phyloP scores from a whole-genome alignment of 176 grass and related monocot genomes.

The Lolium multiflorum region DNA sequence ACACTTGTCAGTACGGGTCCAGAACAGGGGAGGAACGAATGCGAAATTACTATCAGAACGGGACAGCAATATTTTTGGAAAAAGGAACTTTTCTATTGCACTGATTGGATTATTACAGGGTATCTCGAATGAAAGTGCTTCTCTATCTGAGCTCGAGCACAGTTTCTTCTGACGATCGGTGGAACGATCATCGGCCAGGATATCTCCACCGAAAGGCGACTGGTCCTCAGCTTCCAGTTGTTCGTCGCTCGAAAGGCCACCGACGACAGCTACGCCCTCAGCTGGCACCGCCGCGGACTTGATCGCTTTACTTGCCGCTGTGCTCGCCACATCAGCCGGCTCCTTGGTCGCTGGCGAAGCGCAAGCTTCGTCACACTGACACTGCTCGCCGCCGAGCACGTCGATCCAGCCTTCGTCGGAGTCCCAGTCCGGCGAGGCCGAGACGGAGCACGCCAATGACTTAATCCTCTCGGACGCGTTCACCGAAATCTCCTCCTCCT shows the following conservation, averaged over 20 bases:
- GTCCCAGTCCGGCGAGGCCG: slow-evolving; percentile 41
- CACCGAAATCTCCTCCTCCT: not conserved
- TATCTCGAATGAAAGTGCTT: not conserved
- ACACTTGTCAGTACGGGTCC: not conserved
- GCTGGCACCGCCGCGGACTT: slow-evolving; percentile 11
- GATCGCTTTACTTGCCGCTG: slow-evolving; percentile 27
- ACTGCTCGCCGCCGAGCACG: slow-evolving; percentile 21
- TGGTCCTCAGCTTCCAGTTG: slow-evolving; percentile 9
- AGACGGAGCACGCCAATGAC: slow-evolving; percentile 31
- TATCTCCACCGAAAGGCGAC: not conserved
- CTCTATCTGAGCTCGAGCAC: not conserved
- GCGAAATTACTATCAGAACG: not conserved
- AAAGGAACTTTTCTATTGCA: slow-evolving; percentile 39
- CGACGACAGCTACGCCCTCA: slow-evolving; percentile 29
- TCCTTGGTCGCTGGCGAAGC: slow-evolving; percentile 8
- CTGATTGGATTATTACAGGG: not conserved
- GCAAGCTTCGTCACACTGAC: not conserved
- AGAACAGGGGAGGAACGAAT: not conserved
- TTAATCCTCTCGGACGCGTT: slow-evolving; percentile 38
- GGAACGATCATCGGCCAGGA: not conserved
- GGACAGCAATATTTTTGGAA: not conserved
- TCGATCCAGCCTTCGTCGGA: slow-evolving; percentile 49
- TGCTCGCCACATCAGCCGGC: slow-evolving; percentile 7
- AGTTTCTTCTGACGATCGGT: not conserved
- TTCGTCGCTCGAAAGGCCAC: not conserved